A percentile compares a stretch with the other conserved stretches of the same genome.
Conservation (phyloP, 208 protist genomes). For the Trypanosoma boissoni region DNA sequence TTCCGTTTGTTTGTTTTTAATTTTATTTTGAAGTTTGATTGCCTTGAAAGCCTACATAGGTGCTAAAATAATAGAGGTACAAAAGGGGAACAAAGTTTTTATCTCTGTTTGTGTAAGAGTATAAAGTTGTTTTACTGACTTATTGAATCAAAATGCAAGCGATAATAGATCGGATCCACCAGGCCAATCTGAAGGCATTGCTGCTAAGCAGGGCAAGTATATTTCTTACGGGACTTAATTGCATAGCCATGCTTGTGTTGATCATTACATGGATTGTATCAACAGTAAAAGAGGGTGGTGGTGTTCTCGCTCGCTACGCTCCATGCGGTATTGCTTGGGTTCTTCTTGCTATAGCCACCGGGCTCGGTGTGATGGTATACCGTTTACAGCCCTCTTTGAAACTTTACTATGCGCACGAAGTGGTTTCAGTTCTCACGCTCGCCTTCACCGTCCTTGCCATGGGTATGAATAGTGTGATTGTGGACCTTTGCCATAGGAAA, state of each 20-base stretch:
- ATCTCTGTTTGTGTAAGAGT: neutral
- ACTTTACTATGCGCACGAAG: conserved; percentile 70
- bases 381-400: conserved; percentile 51
- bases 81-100: too few relatives aligned
- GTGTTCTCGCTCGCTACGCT: conserved; percentile 44
- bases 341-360: conserved; percentile 48
- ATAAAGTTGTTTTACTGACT: neutral
- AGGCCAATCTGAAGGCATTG: conserved; percentile 71
- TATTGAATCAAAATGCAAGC: conserved; percentile 64
- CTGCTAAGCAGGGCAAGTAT: conserved; percentile 67
- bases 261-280: conserved; percentile 64
- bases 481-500: conserved; percentile 62
- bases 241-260: conserved; percentile 56
- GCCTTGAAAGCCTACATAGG: too few relatives aligned
- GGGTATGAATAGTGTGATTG: conserved; percentile 79
- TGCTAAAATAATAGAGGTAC: too few relatives aligned
- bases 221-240: conserved; percentile 50
- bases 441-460: conserved; percentile 61
- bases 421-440: conserved; percentile 61
- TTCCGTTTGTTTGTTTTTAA: conserved; percentile 5
- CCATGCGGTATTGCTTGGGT: conserved; percentile 63
- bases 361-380: conserved; percentile 57
- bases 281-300: conserved; percentile 43
- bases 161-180: conserved; percentile 58
- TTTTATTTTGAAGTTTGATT: too few relatives aligned